Evolutionary conservation across 225 moss, liverwort and hornwort species (phyloP).

Genomic region (Lunularia cruciata): DNA sequence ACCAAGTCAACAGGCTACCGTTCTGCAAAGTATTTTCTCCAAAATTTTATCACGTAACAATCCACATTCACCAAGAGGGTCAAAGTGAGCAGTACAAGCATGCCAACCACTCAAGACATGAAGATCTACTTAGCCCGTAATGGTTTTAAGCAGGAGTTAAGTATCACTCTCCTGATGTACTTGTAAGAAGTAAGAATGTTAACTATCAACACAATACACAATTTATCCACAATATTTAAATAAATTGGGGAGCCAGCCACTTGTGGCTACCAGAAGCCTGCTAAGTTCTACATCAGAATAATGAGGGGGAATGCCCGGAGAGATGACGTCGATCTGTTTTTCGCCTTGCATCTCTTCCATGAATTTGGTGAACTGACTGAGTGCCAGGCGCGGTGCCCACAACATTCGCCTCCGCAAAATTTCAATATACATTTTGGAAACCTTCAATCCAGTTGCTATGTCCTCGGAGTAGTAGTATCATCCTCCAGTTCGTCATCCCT

Average conservation of each 20-base stretch:
- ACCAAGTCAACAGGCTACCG: not conserved
- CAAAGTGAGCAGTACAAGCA: not conserved
- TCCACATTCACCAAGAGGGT: conserved; percentile 4
- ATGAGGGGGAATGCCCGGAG: conserved; percentile 39
- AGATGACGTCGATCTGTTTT: conserved; percentile 29
- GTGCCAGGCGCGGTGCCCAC: conserved; percentile 29
- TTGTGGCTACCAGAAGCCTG: conserved; percentile 28
- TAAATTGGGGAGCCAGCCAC: conserved; percentile 33
- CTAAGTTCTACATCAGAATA: conserved; percentile 33
- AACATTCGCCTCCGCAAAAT: conserved; percentile 43
- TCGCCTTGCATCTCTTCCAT: conserved; percentile 37
- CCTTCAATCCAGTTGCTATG: conserved; percentile 25
- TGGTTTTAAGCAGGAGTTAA: conserved; percentile 32
- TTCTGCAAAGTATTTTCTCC: conserved; percentile 8
- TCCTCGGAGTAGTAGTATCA: conserved; percentile 29
- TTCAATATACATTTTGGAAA: conserved; percentile 46
- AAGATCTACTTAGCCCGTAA: conserved; percentile 25
- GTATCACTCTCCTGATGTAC: conserved; percentile 31
- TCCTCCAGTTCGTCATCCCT: conserved; percentile 40
- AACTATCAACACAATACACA: conserved; percentile 46
- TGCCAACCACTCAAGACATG: not conserved
- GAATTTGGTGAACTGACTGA: conserved; percentile 39
- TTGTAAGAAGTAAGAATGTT: conserved; percentile 35
- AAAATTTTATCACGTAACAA: conserved; percentile 1
- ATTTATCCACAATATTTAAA: conserved; percentile 47